Base-by-base conservation (phyloP, 352 stramenopile species). In the Peronospora belbahrii region DNA sequence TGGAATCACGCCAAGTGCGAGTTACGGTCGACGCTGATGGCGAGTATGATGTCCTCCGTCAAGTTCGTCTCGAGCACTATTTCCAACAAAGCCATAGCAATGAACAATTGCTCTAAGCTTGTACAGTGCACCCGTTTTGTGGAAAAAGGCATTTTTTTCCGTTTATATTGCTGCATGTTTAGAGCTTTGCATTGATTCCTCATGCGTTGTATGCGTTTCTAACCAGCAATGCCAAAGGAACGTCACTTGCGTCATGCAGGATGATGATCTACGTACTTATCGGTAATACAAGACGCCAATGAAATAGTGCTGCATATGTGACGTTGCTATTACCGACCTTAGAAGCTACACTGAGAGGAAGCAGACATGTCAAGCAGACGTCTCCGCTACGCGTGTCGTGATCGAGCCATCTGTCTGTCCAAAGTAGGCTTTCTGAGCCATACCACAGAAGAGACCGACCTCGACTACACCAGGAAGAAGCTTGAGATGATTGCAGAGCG, bases 391-490 rank as follows among this genome's bases (percentile, higher is more conserved):
- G 10, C 77, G 72, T 33, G 67, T 84, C 23, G 77, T 92, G 52
- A 94, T 67, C 13, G 79, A 83, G 40, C 84, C 84, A 39, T 95
- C 80, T 28, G 74, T 68, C 52, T 94, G 72, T 36, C 83, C 85
- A 42, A 95, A 95, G 56, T 79, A 94, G 31, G 77, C 85, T 62
- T 95, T 95, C 41, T 73, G 63, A 27, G 76, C 85, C 80, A 95
- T 94, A n/a, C 72, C 67, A 40, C 74, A 85, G 62, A 95, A 95
- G 15, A 95, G 56, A 13, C 85, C 85, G 43, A 94, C 86, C 50
- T 92, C 85, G 33, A 95, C 83, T 33, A 95, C 80, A 23, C 85
- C 85, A 20, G 85, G 85, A 11, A 95, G 73, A 44, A 89, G 50
- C 56, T 88, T 89, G 27, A 95, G 53, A 24, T 56, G 54, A 52